These are phyloP conservation scores for Neobulgaria alba DNA, from an alignment of 2,329 filamentous ascomycete genomes.

Conservation along the genomic window DNA sequence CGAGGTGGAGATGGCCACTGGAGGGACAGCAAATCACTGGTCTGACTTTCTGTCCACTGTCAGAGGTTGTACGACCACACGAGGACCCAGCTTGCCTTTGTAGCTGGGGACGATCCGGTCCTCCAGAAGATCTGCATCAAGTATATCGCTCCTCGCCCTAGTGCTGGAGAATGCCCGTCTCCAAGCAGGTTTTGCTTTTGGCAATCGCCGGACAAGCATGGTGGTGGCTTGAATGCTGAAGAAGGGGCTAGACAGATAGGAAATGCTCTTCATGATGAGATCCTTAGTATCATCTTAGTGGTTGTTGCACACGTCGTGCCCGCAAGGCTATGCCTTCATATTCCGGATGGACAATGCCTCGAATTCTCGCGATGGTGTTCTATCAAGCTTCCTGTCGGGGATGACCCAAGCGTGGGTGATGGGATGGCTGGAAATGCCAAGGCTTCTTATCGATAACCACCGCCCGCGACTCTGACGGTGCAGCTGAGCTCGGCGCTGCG, in stretches of 20 bases:
- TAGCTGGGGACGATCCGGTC: constrained; percentile 54
- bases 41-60: constrained; percentile 39
- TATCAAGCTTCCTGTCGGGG: no score
- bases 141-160: constrained; percentile 36
- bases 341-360: no score
- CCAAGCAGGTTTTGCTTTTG: not conserved
- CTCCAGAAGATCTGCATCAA: constrained; percentile 41
- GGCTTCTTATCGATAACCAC: no score
- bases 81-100: constrained; percentile 40
- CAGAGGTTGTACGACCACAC: constrained; percentile 22
- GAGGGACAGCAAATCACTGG: constrained; percentile 54
- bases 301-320: no score
- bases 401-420: no score
- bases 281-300: no score
- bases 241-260: not conserved
- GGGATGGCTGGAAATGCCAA: no score
- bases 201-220: not conserved
- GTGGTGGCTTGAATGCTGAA: no score
- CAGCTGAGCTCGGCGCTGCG: no score
- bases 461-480: no score
- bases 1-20: constrained; percentile 60
- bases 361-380: no score
- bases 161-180: constrained; percentile 41
- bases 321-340: no score
- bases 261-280: not conserved